Conservation (phyloP, 2,329 filamentous ascomycete genomes). For the Cladosporium halotolerans region DNA sequence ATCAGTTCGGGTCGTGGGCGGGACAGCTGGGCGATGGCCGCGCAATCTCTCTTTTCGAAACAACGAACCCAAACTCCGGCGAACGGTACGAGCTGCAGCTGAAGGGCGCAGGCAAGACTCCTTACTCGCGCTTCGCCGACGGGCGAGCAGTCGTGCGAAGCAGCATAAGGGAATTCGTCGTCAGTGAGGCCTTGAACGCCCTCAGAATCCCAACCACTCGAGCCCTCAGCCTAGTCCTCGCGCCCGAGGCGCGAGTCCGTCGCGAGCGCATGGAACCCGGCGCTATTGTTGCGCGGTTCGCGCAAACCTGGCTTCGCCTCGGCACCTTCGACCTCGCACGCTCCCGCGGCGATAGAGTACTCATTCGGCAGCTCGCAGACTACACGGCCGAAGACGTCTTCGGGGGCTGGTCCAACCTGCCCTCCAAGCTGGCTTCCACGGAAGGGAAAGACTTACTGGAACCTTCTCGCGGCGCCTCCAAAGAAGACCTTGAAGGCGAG, state of each 20-base stretch:
- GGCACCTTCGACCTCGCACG: slow-evolving; percentile 95
- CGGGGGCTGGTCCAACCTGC: slow-evolving; percentile 78
- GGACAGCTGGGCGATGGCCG: slow-evolving; percentile 92
- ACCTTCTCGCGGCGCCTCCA: slow-evolving; percentile 31
- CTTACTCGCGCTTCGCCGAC: slow-evolving; percentile 93
- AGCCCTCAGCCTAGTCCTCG: slow-evolving; percentile 72
- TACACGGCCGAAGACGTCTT: slow-evolving; percentile 87
- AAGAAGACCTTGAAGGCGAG: slow-evolving; percentile 59
- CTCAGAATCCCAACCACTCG: slow-evolving; percentile 80
- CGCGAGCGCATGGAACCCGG: slow-evolving; percentile 81
- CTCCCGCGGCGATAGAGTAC: slow-evolving; percentile 67
- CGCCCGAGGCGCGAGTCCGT: slow-evolving; percentile 65
- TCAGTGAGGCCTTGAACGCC: slow-evolving; percentile 82
- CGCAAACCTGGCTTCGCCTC: slow-evolving; percentile 82
- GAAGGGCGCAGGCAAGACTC: slow-evolving; percentile 88
- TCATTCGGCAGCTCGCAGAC: slow-evolving; percentile 68
- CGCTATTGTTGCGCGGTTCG: slow-evolving; percentile 87
- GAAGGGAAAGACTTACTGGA: slow-evolving; percentile 46
- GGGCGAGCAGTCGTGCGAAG: slow-evolving; percentile 88
- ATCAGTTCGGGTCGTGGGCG: slow-evolving; percentile 72
- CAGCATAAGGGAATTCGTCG: slow-evolving; percentile 89
- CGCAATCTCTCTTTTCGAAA: slow-evolving; percentile 90
- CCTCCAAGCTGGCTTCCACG: slow-evolving; percentile 47
- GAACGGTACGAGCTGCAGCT: slow-evolving; percentile 82
- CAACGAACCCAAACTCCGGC: slow-evolving; percentile 66